A percentile compares a stretch with the other conserved stretches of the same genome.
phyloP scores from a whole-genome alignment of 2,329 filamentous ascomycete genomes.

The Basipetospora chlamydospora region DNA sequence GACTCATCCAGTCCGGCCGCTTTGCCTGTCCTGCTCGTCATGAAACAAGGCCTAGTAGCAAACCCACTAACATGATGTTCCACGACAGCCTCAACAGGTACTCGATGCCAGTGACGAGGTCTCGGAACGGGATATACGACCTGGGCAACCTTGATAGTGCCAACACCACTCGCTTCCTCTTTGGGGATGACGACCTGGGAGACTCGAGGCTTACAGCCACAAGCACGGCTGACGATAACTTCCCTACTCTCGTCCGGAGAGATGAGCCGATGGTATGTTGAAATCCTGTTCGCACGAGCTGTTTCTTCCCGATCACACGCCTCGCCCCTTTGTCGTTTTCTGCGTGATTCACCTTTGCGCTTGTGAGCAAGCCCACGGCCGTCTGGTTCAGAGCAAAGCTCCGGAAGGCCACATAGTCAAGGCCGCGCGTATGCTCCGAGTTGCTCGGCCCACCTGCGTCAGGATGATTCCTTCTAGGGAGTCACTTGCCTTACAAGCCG shows the following conservation, averaged over 20 bases:
- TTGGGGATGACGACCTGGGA: conserved; percentile 40
- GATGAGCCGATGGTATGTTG: conserved; percentile 39
- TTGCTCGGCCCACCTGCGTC: no score
- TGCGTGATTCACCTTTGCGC: no score
- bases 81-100: conserved; percentile 63
- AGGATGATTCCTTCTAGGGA: no score
- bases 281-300: neutral
- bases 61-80: no score
- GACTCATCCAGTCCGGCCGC: no score
- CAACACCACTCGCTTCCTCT: conserved; percentile 74
- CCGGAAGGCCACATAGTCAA: no score
- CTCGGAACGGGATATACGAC: conserved; percentile 49
- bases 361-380: no score
- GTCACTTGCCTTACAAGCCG: no score
- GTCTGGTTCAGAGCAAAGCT: no score
- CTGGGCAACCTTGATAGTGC: conserved; percentile 58
- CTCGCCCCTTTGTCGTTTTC: neutral
- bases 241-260: conserved; percentile 67
- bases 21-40: no score
- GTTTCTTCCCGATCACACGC: neutral
- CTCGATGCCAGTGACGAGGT: conserved; percentile 76
- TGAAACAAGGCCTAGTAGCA: no score
- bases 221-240: conserved; percentile 66
- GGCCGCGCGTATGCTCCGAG: no score
- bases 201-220: conserved; percentile 30